phyloP scores from a whole-genome alignment of 2,329 filamentous ascomycete genomes.

The Beauveria medogensis region DNA sequence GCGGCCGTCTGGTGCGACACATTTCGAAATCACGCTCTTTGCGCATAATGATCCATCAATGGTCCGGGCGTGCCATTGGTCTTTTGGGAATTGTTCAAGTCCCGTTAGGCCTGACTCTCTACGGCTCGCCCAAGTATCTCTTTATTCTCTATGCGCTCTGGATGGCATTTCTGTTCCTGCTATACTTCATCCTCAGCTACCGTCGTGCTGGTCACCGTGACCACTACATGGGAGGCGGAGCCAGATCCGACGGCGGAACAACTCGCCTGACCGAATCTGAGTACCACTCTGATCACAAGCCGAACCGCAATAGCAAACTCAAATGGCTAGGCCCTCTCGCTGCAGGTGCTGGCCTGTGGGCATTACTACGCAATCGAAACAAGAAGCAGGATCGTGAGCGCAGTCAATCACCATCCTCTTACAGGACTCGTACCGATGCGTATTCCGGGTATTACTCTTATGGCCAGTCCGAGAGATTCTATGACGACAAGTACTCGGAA shows the following conservation, averaged over 20 bases:
- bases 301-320: conserved; percentile 24
- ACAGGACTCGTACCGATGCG: conserved; percentile 38
- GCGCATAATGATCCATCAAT: conserved; percentile 68
- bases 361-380: conserved; percentile 37
- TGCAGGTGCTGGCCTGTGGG: conserved; percentile 42
- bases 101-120: conserved; percentile 80
- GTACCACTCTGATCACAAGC: conserved; percentile 27
- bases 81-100: conserved; percentile 81
- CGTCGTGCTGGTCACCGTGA: conserved; percentile 47
- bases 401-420: conserved; percentile 30
- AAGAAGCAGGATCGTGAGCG: conserved; percentile 30
- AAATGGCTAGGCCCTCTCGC: conserved; percentile 46
- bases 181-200: conserved; percentile 77
- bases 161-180: conserved; percentile 60
- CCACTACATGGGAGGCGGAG: conserved; percentile 49
- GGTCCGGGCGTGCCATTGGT: conserved; percentile 71
- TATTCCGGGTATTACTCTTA: conserved; percentile 45
- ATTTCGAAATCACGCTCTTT: conserved; percentile 42
- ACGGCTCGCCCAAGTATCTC: conserved; percentile 76
- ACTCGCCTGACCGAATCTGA: conserved; percentile 33
- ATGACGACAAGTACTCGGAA: conserved; percentile 60
- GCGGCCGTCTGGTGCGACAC: conserved; percentile 54
- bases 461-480: conserved; percentile 48
- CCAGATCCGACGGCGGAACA: conserved; percentile 43
- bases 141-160: conserved; percentile 84